phyloP scores from a whole-genome alignment of 305 asterid species.

The Fraxinus xanthoxyloides region DNA sequence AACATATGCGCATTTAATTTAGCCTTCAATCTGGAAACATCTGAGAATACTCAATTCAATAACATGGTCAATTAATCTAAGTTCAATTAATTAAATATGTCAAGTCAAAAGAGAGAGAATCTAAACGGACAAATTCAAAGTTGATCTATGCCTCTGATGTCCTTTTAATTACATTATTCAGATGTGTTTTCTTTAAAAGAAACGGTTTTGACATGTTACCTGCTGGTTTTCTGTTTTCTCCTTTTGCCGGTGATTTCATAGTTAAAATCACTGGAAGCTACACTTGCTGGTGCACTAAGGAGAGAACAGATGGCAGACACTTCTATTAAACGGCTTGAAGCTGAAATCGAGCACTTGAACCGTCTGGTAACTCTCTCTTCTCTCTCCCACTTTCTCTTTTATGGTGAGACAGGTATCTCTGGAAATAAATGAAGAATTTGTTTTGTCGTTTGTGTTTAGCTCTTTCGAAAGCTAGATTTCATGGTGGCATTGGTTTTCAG shows the following conservation, averaged over 20 bases:
- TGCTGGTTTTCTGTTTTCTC: constrained; percentile 13
- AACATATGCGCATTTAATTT: background rate
- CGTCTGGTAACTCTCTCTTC: constrained; percentile 58
- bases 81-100: background rate
- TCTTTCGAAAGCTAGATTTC: constrained; percentile 3
- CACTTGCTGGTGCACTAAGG: constrained; percentile 87
- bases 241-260: constrained; percentile 24
- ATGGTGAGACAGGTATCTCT: constrained; percentile 7
- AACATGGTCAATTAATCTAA: background rate
- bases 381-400: background rate
- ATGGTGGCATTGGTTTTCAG: constrained; percentile 38
- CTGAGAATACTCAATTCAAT: background rate
- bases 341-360: constrained; percentile 88
- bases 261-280: constrained; percentile 84
- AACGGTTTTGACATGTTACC: constrained; percentile 8
- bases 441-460: background rate
- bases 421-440: constrained; percentile 1
- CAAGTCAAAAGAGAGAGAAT: background rate
- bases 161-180: constrained; percentile 6
- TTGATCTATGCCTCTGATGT: background rate
- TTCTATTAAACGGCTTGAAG: constrained; percentile 76
- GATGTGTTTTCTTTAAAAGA: background rate
- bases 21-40: background rate
- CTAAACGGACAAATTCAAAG: background rate
- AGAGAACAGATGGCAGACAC: constrained; percentile 92